Evolutionary conservation across 75 land plant genomes (phyloP).

Genomic region (Sequoia sempervirens): DNA sequence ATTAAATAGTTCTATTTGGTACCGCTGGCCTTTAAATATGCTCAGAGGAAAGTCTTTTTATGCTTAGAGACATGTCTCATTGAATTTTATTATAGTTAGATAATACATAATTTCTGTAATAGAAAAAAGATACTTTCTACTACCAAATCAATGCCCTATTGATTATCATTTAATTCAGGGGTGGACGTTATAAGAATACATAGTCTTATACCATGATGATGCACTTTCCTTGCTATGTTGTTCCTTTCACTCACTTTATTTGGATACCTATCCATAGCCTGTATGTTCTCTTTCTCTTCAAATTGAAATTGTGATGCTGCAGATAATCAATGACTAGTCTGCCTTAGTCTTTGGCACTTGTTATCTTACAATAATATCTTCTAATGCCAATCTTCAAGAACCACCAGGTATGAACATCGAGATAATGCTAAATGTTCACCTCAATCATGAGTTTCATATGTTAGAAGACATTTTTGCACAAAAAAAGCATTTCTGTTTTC

Average conservation of each 20-base stretch:
- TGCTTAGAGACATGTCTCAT: not conserved
- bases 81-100: not conserved
- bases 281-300: not conserved
- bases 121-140: not conserved
- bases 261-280: not conserved
- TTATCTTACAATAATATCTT: not conserved
- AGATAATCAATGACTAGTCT: not conserved
- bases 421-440: not conserved
- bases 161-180: not conserved
- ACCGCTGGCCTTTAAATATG: not conserved
- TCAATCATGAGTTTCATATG: not conserved
- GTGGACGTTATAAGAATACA: not conserved
- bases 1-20: not conserved
- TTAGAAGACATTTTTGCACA: not conserved
- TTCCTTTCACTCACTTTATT: not conserved
- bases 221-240: not conserved
- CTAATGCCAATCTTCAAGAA: not conserved
- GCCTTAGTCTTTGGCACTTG: not conserved
- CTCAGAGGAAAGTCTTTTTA: no score
- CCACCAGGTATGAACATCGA: not conserved
- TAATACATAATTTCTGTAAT: not conserved
- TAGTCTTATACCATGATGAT: not conserved
- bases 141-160: not conserved
- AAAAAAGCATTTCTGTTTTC: no score
- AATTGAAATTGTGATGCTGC: not conserved